Evolutionary conservation across 768 basidiomycete species (phyloP), one percentile per base, ranked within the genome.

Genomic region (Multifurca ochricompacta): DNA sequence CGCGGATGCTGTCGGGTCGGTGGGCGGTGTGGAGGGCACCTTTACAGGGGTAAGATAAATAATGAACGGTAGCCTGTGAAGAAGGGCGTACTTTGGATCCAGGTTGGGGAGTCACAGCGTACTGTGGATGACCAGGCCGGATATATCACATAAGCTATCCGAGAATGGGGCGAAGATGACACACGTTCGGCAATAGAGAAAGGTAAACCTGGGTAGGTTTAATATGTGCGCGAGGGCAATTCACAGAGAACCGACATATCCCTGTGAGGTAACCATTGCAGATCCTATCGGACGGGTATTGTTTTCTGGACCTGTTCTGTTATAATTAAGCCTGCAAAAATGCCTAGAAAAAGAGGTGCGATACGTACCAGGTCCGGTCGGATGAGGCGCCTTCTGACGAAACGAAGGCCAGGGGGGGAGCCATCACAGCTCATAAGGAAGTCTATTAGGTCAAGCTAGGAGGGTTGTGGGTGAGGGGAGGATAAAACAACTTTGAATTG

Each of bases 381-480:
- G 0, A 25, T 25, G 8, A 57, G n/a, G 5, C n/a, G 16, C 0
- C 1, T 4, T 31, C 2, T 34, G 14, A 41, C 16, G 19, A 3
- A 52, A 35, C 44, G 45, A 30, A 57, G 28, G 35, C 42, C 32
- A 1, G 6, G 2, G 3, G 56, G 56, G 21, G 18, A 52, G 25
- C 48, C 54, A 28, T 9, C 0, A 8, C 51, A 51, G 9, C 5
- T 2, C 16, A 10, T 13, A n/a, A 57, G 50, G 35, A 53, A 25
- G 30, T 14, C 14, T 14, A 5, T 46, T 0, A 53, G 44, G n/a
- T n/a, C 8, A 9, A 31, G 30, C 11, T n/a, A 19, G 30, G 6
- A n/a, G n/a, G n/a, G n/a, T n/a, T n/a, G 27, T 28, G 44, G n/a
- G 23, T 3, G n/a, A 27, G 27, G 9, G n/a, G 1, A 23, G 37